Percentiles rank a stretch among this genome's conserved stretches.
Conservation (phyloP, 2,329 filamentous ascomycete genomes). For the Mariannaea elegans region DNA sequence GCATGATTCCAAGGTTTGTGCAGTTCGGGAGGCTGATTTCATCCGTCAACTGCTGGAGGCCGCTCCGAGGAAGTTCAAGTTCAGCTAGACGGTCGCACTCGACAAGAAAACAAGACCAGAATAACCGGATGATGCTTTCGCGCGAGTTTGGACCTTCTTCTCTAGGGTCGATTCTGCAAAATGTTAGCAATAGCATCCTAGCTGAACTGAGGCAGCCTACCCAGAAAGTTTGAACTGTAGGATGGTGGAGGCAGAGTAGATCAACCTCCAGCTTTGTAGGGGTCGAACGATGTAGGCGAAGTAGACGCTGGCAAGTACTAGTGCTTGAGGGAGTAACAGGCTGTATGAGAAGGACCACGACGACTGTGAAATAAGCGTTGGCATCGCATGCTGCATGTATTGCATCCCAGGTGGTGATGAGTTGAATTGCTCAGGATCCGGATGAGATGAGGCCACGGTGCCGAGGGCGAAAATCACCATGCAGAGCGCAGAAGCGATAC, state of each 20-base stretch:
- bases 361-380: constrained; percentile 39
- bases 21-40: constrained; percentile 42
- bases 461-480: constrained; percentile 44
- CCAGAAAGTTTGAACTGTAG: constrained; percentile 41
- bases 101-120: constrained; percentile 45
- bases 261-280: constrained; percentile 46
- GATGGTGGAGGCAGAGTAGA: constrained; percentile 43
- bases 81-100: constrained; percentile 46
- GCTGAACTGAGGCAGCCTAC: background rate
- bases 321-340: constrained; percentile 39
- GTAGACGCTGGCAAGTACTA: constrained; percentile 45
- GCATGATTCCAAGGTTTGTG: constrained; percentile 35
- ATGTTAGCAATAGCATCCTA: background rate
- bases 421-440: constrained; percentile 26
- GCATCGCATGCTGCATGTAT: constrained; percentile 43
- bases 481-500: constrained; percentile 41
- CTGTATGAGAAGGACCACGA: constrained; percentile 43
- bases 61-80: constrained; percentile 44
- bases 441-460: constrained; percentile 30
- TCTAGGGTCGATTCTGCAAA: constrained; percentile 25
- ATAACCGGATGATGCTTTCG: constrained; percentile 38
- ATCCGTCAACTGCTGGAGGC: constrained; percentile 43
- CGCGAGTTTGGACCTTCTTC: constrained; percentile 26
- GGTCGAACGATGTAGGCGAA: constrained; percentile 46
- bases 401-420: constrained; percentile 41